These are phyloP conservation scores for Microcos paniculata DNA, from an alignment of 345 rosid species.

Conservation along the genomic window DNA sequence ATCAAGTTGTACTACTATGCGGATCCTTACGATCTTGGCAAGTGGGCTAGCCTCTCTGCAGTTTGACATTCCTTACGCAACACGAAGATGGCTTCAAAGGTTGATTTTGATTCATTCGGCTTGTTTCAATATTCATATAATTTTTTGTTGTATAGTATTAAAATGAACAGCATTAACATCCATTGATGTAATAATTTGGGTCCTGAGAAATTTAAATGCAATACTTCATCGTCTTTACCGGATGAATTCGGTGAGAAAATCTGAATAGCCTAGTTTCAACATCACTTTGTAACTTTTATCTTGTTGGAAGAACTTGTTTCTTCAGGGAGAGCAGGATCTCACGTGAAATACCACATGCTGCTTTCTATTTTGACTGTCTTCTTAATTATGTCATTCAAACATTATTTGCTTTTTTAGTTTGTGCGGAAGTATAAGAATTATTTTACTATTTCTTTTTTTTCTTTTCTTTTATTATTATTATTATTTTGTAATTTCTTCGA, in stretches of 20 bases:
- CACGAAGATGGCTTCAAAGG: not conserved
- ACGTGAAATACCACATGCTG: too few species aligned
- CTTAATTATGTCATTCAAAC: too few species aligned
- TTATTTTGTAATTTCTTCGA: too few species aligned
- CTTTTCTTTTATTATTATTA: too few species aligned
- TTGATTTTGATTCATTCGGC: constrained; percentile 12
- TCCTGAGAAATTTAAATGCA: constrained; percentile 4
- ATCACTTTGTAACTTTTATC: not conserved
- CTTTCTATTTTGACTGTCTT: not conserved
- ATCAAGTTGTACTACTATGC: constrained; percentile 68
- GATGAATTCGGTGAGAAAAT: constrained; percentile 12
- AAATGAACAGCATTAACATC: constrained; percentile 11
- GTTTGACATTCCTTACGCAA: constrained; percentile 31
- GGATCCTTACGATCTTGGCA: constrained; percentile 79
- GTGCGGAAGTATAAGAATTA: too few species aligned
- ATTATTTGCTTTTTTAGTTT: too few species aligned
- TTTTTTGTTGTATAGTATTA: constrained; percentile 29
- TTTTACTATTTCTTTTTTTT: too few species aligned
- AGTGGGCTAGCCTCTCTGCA: constrained; percentile 82
- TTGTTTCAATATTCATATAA: not conserved
- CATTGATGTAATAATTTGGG: constrained; percentile 7
- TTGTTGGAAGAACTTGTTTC: not conserved
- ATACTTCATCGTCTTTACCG: not conserved
- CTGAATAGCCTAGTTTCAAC: not conserved
- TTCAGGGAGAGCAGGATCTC: not conserved